These are phyloP conservation scores for Kluyveromyces lactis DNA, from an alignment of 805 yeast species.

Conservation along the genomic window DNA sequence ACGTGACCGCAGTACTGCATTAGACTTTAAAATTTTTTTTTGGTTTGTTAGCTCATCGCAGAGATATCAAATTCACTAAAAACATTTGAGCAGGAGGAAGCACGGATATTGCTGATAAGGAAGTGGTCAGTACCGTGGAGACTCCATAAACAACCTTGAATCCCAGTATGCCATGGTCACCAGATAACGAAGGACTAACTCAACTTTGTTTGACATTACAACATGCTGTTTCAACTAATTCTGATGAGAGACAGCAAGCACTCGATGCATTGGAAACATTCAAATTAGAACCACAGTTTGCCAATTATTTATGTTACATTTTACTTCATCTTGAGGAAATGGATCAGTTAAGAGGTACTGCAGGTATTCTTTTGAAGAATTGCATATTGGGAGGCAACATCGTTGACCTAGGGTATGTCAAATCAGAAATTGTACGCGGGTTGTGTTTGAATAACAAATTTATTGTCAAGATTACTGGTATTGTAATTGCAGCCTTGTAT, in stretches of 20 bases:
- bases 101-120: too few species aligned
- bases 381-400: conserved; percentile 41
- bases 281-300: conserved; percentile 62
- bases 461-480: conserved; percentile 84
- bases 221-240: conserved; percentile 61
- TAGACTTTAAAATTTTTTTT: too few species aligned
- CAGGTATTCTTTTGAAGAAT: conserved; percentile 82
- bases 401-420: conserved; percentile 34
- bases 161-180: conserved; percentile 51
- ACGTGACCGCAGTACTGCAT: too few species aligned
- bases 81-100: too few species aligned
- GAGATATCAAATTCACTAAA: too few species aligned
- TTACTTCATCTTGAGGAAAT: conserved; percentile 34
- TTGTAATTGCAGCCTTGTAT: conserved; percentile 77
- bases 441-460: conserved; percentile 28
- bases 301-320: conserved; percentile 68
- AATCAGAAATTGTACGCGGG: conserved; percentile 36
- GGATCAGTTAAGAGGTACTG: conserved; percentile 57
- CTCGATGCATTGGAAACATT: conserved; percentile 68
- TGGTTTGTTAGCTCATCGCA: too few species aligned
- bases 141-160: too few species aligned
- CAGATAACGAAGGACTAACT: conserved; percentile 50
- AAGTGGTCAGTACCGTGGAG: too few species aligned
- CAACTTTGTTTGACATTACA: conserved; percentile 60
- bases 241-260: conserved; percentile 51